Percentiles rank a stretch among this genome's conserved stretches.
These are phyloP conservation scores for Berkeleyomyces basicola DNA, from an alignment of 2,329 filamentous ascomycete species.

Conservation along the genomic window DNA sequence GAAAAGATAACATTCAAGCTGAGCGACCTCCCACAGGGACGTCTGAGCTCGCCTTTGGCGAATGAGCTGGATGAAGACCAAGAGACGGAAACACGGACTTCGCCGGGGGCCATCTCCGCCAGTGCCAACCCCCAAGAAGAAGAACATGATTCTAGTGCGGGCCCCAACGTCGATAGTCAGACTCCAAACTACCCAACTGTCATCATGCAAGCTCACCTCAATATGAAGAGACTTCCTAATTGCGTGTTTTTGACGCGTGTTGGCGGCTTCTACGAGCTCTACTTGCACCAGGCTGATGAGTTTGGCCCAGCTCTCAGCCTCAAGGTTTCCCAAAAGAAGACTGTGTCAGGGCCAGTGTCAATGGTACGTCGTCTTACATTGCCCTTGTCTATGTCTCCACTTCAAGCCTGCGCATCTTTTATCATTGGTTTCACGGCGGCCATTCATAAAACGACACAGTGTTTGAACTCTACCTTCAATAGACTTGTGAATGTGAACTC, in stretches of 20 bases:
- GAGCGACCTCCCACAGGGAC: conserved; percentile 40
- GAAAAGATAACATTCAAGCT: conserved; percentile 33
- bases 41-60: conserved; percentile 21
- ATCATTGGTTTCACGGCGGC: neutral
- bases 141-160: neutral
- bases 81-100: neutral
- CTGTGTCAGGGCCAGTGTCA: conserved; percentile 59
- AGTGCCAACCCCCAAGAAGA: neutral
- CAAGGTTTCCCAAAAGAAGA: conserved; percentile 69
- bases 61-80: neutral
- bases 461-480: too few species aligned
- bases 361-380: conserved; percentile 45
- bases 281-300: conserved; percentile 89
- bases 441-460: neutral
- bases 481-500: too few species aligned
- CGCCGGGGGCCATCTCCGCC: neutral
- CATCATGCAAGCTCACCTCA: conserved; percentile 67
- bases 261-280: conserved; percentile 93
- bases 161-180: conserved; percentile 17
- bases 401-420: neutral
- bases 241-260: conserved; percentile 86
- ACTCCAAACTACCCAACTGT: conserved; percentile 63
- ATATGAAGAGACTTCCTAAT: conserved; percentile 80
- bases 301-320: conserved; percentile 73
- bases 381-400: conserved; percentile 14